Evolutionary conservation across 2,329 filamentous ascomycete species (phyloP).

Genomic region (Botrytis medusae): DNA sequence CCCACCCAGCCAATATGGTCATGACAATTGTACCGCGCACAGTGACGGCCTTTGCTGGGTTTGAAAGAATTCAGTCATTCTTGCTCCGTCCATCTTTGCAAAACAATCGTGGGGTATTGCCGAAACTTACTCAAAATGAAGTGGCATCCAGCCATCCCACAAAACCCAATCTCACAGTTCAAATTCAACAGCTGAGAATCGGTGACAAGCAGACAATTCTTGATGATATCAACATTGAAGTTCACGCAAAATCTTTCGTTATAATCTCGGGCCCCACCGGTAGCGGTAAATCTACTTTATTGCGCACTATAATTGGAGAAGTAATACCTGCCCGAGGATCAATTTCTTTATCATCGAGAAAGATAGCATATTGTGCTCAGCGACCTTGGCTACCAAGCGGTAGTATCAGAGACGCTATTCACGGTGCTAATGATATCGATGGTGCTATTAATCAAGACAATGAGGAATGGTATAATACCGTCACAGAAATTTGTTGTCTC

Average conservation of each 20-base stretch:
- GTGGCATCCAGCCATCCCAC: neutral
- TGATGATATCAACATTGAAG: constrained; percentile 8
- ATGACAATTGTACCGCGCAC: constrained; percentile 30
- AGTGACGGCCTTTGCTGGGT: constrained; percentile 26
- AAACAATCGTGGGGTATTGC: constrained; percentile 19
- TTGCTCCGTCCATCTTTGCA: constrained; percentile 23
- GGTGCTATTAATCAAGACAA: constrained; percentile 25
- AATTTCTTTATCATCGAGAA: constrained; percentile 34
- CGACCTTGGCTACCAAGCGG: constrained; percentile 43
- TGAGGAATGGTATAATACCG: constrained; percentile 40
- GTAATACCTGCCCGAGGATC: constrained; percentile 30
- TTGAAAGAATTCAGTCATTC: constrained; percentile 39
- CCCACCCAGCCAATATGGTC: constrained; percentile 32
- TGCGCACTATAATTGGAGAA: constrained; percentile 39
- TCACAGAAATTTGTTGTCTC: constrained; percentile 35
- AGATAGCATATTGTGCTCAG: constrained; percentile 43
- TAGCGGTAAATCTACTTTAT: constrained; percentile 39
- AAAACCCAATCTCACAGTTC: neutral
- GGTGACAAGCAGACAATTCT: constrained; percentile 3
- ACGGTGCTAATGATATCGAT: constrained; percentile 32
- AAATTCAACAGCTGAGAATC: constrained; percentile 1
- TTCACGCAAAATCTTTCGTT: neutral
- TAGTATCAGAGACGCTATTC: constrained; percentile 41
- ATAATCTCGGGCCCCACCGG: constrained; percentile 37
- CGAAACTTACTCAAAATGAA: neutral